phyloP scores from a whole-genome alignment of 768 basidiomycete species.

The Suillus paluster region DNA sequence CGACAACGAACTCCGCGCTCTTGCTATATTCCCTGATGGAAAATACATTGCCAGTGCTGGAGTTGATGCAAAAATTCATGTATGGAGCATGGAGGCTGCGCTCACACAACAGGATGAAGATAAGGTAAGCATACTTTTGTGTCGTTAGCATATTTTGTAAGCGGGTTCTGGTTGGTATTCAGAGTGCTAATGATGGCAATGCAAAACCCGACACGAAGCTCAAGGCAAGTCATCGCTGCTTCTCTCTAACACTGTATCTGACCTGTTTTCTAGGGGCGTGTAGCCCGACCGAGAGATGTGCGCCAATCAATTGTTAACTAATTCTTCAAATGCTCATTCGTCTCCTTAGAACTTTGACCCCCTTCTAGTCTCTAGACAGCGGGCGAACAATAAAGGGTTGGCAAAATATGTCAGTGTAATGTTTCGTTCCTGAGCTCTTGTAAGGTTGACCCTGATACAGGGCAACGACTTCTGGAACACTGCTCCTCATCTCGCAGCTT shows the following conservation, averaged over 20 bases:
- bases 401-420: background rate
- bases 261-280: background rate
- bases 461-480: background rate
- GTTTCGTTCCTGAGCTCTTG: background rate
- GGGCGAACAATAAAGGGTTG: background rate
- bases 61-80: slow-evolving; percentile 70
- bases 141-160: background rate
- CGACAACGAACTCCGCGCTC: too few species aligned
- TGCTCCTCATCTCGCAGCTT: background rate
- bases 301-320: background rate
- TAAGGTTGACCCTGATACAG: background rate
- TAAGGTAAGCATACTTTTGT: background rate
- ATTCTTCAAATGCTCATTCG: background rate
- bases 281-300: background rate
- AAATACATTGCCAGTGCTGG: slow-evolving; percentile 44
- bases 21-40: too few species aligned
- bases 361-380: background rate
- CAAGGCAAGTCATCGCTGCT: background rate
- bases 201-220: background rate
- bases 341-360: background rate
- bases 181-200: background rate
- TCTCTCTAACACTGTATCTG: background rate
- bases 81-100: slow-evolving; percentile 70
- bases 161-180: background rate
- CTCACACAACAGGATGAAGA: background rate